Evolutionary conservation across 306 rosid genomes (phyloP).

Genomic region (Cucurbita pepo): DNA sequence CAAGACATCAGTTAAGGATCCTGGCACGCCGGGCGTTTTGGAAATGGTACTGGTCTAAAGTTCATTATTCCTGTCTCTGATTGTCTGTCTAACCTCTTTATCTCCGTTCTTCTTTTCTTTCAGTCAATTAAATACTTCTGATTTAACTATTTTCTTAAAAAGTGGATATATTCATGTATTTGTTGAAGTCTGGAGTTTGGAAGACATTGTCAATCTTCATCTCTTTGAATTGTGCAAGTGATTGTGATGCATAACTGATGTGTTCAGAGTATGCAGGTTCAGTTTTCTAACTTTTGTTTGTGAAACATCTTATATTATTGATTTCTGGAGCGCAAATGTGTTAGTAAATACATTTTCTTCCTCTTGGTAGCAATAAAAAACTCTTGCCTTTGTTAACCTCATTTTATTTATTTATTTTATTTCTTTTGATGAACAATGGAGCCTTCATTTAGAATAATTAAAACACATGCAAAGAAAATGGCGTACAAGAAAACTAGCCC

Average conservation of each 20-base stretch:
- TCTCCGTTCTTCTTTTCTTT: not conserved
- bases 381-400: not conserved
- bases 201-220: not conserved
- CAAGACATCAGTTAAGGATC: slow-evolving; percentile 56
- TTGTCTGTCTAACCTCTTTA: not conserved
- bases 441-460: not conserved
- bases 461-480: not conserved
- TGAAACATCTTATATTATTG: not conserved
- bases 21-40: slow-evolving; percentile 72
- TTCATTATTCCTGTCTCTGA: not conserved
- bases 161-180: not conserved
- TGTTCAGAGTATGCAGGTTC: not conserved
- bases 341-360: not conserved
- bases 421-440: not conserved
- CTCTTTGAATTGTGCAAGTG: not conserved
- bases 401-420: no score
- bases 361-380: not conserved
- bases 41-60: slow-evolving; percentile 37
- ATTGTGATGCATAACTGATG: not conserved
- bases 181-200: not conserved
- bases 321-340: not conserved
- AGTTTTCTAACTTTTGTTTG: not conserved
- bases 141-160: not conserved
- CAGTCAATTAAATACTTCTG: not conserved
- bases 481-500: not conserved